A percentile compares a stretch with the other conserved stretches of the same genome.
phyloP scores from a whole-genome alignment of 257 asterid species.

The Solanum bulbocastanum region DNA sequence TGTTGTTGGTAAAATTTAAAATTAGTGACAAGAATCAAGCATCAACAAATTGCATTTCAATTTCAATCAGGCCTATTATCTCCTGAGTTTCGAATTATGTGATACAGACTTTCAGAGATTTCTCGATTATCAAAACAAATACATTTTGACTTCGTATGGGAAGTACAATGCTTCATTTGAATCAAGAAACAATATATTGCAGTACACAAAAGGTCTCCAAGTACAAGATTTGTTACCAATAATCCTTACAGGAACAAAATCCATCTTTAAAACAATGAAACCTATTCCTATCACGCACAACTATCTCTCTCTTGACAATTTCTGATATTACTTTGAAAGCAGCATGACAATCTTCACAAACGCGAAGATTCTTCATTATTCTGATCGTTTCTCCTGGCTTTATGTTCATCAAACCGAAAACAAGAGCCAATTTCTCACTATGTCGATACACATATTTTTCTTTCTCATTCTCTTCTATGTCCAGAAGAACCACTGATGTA shows the following conservation, averaged over 20 bases:
- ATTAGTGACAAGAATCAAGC: neutral
- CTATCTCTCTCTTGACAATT: constrained; percentile 32
- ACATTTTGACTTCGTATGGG: neutral
- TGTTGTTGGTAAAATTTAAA: neutral
- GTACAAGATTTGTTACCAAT: constrained; percentile 1
- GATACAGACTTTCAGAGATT: neutral
- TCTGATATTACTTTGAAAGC: constrained; percentile 55
- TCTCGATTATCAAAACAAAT: neutral
- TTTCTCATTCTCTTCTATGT: constrained; percentile 42
- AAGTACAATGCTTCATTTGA: neutral
- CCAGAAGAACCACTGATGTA: constrained; percentile 39
- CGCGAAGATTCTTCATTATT: constrained; percentile 55
- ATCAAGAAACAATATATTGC: neutral
- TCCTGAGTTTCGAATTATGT: neutral
- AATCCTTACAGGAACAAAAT: constrained; percentile 50
- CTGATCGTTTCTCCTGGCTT: constrained; percentile 38
- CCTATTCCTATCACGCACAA: constrained; percentile 48
- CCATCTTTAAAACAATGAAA: constrained; percentile 58
- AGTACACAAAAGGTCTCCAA: neutral
- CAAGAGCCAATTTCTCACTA: constrained; percentile 58
- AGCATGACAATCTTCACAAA: constrained; percentile 66
- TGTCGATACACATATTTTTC: constrained; percentile 38
- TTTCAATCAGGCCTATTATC: neutral
- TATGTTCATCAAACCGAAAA: constrained; percentile 39
- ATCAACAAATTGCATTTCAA: neutral